Base-by-base conservation (phyloP, 2,329 filamentous ascomycete genomes). In the Metarhizium guizhouense region DNA sequence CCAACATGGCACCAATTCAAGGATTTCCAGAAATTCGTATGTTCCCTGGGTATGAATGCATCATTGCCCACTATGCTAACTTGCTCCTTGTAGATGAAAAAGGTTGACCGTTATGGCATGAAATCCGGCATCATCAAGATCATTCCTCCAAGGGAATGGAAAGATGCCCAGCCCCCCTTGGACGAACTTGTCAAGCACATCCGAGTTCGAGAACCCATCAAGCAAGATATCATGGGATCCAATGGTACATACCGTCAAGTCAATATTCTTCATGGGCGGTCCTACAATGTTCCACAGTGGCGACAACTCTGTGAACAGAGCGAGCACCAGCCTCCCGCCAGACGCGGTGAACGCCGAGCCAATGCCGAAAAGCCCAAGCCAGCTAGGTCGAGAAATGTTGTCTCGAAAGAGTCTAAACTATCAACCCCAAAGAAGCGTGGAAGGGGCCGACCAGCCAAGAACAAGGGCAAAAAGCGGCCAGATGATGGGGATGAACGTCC, bases 271-370 rank as follows among this genome's bases (percentile, higher is more conserved):
- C 95, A 96, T 72, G 90, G 95, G 69, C 83, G 94, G 68, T 91
- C 91, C 14, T 99, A 99, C 75, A 99, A 96, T 63, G 78, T 99
- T 4, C 93, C 93, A 0, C 92, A 99, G 71, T 99, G 94, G 94
- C 90, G 91, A 62, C 83, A 89, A 55, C 79, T 97, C 43, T 96
- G 92, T 68, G 89, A 96, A 60, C 91, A 96, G 72, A 92, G 90
- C 68, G 92, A 96, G 64, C 91, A 99, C 68, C 94, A 97, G 65
- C 94, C 94, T 10, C 94, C 94, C 0, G 94, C 94, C 6, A 86
- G 86, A 65, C 85, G 94, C 68, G 94, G 95, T 54, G 88, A 94
- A 72, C 79, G 87, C 61, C 83, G 89, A 58, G 82, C 83, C 32
- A 82, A 84, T 60, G 75, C 77, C 53, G 76, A 83, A 10, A 80